Base-by-base conservation (phyloP, 805 yeast genomes). In the Ogataea parapolymorpha region DNA sequence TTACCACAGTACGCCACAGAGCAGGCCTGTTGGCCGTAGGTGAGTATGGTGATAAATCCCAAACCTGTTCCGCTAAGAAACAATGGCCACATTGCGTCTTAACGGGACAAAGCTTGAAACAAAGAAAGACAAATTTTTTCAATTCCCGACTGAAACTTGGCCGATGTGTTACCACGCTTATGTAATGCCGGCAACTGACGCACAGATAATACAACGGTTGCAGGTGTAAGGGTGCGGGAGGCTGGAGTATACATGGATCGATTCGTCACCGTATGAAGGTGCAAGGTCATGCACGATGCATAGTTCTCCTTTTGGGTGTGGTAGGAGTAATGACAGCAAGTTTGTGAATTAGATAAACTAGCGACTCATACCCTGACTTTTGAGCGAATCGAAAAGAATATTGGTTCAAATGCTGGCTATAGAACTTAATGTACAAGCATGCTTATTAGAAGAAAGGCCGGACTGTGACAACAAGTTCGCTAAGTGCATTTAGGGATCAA, bases 1-100 rank as follows among this genome's bases (percentile, higher is more conserved):
- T 76, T 76, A 75, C 77, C 77, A 67, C 38, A 39, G 37, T 15
- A 62, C 53, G 55, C 59, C 62, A 63, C 72, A 54, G 35, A 24
- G 10, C 26, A 15, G 22, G 28, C 15, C 32, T 5, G 13, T n/a
- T 11, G 22, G 18, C 23, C 15, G 6, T 6, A 15, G 37, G 32
- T 26, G 42, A 12, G 24, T 33, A 28, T 47, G 51, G 37, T 44
- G 51, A 47, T 47, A 47, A 37, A 44, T 37, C 46, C 51, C 51
- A 24, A 27, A n/a, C 13, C 13, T 17, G n/a, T 26, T 24, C 32
- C 17, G 32, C 22, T 11, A 23, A 16, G 14, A 14, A n/a, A 31
- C 26, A 17, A 20, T 34, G 37, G 9, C 30, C 38, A 17, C 43
- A 34, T 18, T 16, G 26, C 14, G 13, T 14, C 29, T 11, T 20